Conservation (phyloP, 352 stramenopile species). For the Blastocystis sp. region DNA sequence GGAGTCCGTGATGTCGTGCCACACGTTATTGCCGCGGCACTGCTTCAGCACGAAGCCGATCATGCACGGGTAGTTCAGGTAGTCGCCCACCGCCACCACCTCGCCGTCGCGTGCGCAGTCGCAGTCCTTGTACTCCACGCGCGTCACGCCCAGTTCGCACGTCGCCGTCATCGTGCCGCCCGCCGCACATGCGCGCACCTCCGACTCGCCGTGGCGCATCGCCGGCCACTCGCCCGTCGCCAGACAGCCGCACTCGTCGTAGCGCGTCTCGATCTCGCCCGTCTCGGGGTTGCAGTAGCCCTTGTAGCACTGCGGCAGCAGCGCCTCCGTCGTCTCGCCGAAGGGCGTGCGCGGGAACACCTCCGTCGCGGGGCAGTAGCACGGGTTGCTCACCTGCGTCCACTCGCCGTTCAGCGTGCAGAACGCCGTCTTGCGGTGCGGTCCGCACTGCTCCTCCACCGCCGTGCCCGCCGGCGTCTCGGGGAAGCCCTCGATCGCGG, state of each 20-base stretch:
- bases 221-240: constrained; percentile 4
- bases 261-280: not conserved
- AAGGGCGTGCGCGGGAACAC: not conserved
- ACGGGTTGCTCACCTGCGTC: not conserved
- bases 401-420: constrained; percentile 1
- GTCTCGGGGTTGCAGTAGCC: constrained; percentile 30
- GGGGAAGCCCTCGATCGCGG: not conserved
- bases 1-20: constrained; percentile 5
- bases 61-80: constrained; percentile 21
- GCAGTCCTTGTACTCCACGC: constrained; percentile 19
- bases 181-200: not conserved
- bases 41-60: constrained; percentile 38
- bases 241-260: not conserved
- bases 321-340: not conserved
- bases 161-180: not conserved
- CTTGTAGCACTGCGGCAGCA: constrained; percentile 16
- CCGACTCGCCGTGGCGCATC: not conserved
- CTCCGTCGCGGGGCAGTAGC: not conserved
- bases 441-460: not conserved
- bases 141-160: constrained; percentile 17
- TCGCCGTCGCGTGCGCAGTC: not conserved
- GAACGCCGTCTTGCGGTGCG: not conserved
- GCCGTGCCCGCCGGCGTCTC: not conserved
- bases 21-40: constrained; percentile 30
- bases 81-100: constrained; percentile 37